Conservation (phyloP, 2,329 filamentous ascomycete genomes). For the Alternaria longipes region DNA sequence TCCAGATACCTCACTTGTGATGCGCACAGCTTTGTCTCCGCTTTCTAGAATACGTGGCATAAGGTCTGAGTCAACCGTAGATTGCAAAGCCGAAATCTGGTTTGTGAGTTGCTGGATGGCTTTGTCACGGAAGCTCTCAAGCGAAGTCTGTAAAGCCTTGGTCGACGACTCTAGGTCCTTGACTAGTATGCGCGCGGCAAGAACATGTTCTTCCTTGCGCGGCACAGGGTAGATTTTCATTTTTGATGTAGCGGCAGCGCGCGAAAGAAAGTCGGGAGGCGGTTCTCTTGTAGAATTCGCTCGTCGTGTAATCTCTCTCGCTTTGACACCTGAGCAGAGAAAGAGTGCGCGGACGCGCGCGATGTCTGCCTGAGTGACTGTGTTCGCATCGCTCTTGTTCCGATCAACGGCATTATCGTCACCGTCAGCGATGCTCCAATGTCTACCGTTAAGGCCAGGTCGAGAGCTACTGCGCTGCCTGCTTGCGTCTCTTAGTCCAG, state of each 20-base stretch:
- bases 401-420: conserved; percentile 45
- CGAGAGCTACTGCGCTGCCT: conserved; percentile 43
- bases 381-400: conserved; percentile 27
- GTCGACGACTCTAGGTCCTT: conserved; percentile 58
- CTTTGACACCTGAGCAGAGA: conserved; percentile 87
- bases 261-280: conserved; percentile 47
- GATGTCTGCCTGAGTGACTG: conserved; percentile 71
- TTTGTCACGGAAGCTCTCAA: conserved; percentile 59
- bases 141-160: conserved; percentile 59
- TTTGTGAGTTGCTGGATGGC: conserved; percentile 56
- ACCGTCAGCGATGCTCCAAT: conserved; percentile 67
- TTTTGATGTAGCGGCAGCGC: conserved; percentile 57
- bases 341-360: conserved; percentile 80
- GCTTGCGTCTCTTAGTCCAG: conserved; percentile 35
- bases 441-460: conserved; percentile 54
- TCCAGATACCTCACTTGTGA: conserved; percentile 78
- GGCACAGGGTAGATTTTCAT: conserved; percentile 56
- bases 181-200: conserved; percentile 63
- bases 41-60: conserved; percentile 70
- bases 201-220: conserved; percentile 62
- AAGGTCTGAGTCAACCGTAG: conserved; percentile 60
- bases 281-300: conserved; percentile 60
- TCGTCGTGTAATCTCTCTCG: conserved; percentile 77
- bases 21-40: conserved; percentile 81
- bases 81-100: conserved; percentile 56